Evolutionary conservation across 257 asterid genomes (phyloP).

Genomic region (Nicotiana tabacum): DNA sequence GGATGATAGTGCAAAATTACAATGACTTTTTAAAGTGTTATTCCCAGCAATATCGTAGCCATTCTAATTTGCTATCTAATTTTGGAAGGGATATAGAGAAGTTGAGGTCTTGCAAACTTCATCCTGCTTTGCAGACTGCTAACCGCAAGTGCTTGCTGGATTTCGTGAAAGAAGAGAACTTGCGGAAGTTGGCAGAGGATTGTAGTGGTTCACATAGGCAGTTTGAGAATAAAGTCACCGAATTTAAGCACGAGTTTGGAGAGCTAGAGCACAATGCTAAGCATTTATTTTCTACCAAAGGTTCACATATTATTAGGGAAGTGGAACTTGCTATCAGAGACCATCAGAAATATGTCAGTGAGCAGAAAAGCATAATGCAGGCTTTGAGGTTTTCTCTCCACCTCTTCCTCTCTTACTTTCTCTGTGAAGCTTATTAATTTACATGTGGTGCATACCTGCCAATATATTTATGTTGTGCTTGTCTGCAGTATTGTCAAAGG

Average conservation of each 20-base stretch:
- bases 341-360: conserved; percentile 57
- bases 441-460: neutral
- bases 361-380: conserved; percentile 94
- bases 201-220: conserved; percentile 82
- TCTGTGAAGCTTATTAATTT: neutral
- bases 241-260: conserved; percentile 83
- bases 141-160: conserved; percentile 74
- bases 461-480: neutral
- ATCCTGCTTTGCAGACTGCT: conserved; percentile 58
- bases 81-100: conserved; percentile 77
- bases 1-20: conserved; percentile 71
- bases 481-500: neutral
- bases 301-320: conserved; percentile 61
- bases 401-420: conserved; percentile 8
- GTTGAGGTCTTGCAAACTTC: conserved; percentile 65
- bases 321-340: conserved; percentile 64
- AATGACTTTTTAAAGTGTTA: conserved; percentile 64
- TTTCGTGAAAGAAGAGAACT: conserved; percentile 84
- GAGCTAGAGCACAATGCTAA: conserved; percentile 73
- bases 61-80: conserved; percentile 61
- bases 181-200: conserved; percentile 72
- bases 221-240: conserved; percentile 84
- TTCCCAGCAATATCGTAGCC: conserved; percentile 75
- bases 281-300: conserved; percentile 64
- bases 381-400: conserved; percentile 60